phyloP scores from a whole-genome alignment of 129 eudicot genomes.

The Mikania micrantha region DNA sequence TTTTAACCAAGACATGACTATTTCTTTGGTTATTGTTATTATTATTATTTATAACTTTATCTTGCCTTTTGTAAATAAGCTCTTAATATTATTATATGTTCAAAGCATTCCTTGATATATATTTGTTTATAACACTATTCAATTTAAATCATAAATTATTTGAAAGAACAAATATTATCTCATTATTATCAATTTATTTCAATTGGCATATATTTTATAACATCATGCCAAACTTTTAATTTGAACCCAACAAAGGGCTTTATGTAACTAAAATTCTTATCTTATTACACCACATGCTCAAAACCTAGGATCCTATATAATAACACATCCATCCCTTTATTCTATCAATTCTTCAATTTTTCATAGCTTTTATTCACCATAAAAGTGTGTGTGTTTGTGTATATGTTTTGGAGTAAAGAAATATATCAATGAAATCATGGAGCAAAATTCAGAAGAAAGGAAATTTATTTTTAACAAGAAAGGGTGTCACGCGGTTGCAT shows the following conservation, averaged over 20 bases:
- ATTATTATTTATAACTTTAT: too few species aligned
- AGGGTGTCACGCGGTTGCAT: not conserved
- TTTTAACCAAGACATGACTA: too few species aligned
- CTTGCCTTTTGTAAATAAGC: too few species aligned
- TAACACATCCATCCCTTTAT: not conserved
- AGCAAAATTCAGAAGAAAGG: conserved; percentile 16
- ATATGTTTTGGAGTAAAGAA: not conserved
- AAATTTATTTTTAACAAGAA: conserved; percentile 13
- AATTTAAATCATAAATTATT: not conserved
- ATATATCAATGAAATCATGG: not conserved
- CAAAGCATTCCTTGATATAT: not conserved
- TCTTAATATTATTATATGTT: not conserved
- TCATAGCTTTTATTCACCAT: not conserved
- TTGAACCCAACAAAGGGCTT: not conserved
- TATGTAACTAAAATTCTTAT: not conserved
- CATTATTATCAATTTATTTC: not conserved
- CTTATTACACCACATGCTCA: not conserved
- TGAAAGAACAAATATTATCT: not conserved
- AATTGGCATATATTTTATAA: not conserved
- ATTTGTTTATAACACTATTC: not conserved
- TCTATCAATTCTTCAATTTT: conserved; percentile 7
- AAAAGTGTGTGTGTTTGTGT: not conserved
- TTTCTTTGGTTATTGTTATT: too few species aligned
- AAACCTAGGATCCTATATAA: conserved; percentile 17
- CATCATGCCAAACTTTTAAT: not conserved